Evolutionary conservation across 164 flowering plant species (phyloP), one percentile per base, ranked within the genome.

Genomic region (Chimonanthus praecox): DNA sequence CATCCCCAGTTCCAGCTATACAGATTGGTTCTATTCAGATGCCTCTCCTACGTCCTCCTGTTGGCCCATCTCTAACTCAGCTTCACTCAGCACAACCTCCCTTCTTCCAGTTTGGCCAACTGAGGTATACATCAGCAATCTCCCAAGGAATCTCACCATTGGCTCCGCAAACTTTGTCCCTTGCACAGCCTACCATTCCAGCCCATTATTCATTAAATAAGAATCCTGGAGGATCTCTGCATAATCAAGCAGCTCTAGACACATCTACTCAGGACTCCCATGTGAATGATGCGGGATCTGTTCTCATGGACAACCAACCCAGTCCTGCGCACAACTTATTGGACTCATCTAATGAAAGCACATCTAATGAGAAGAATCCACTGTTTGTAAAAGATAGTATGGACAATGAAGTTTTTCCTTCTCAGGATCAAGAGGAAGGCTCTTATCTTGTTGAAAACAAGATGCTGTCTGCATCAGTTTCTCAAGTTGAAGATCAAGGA

Each of bases 1-100:
- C 97, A 72, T 88, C 99, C 71, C 97, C 96, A 16, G 88, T 95
- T 73, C 97, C 96, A 67, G 92, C 99, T 46, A 93, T 95, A 84
- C 98, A 95, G 82, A 95, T 95, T 79, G 99, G 99, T 74, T 95
- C 99, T 47, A 95, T 95, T 70, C 97, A 89, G 86, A 95, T 95
- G 98, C 99, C 99, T 74, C 91, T 95, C 67, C 80, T 94, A 43
- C 95, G 88, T 78, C 90, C 88, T 18, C 97, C 85, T 51, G 87
- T 89, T 78, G 91, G 90, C 49, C 80, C 88, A 54, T 85, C 98
- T 48, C 78, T 91, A 68, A 54, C 88, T 50, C 96, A 90, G 75
- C 71, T 89, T 70, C 97, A 87, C 75, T 85, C 87, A 61, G 79
- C 97, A 49, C 94, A 84, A 70, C 85, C 94, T 75, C 92, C 97